Conservation (phyloP, 2,329 filamentous ascomycete species). For the Fusarium sp. region DNA sequence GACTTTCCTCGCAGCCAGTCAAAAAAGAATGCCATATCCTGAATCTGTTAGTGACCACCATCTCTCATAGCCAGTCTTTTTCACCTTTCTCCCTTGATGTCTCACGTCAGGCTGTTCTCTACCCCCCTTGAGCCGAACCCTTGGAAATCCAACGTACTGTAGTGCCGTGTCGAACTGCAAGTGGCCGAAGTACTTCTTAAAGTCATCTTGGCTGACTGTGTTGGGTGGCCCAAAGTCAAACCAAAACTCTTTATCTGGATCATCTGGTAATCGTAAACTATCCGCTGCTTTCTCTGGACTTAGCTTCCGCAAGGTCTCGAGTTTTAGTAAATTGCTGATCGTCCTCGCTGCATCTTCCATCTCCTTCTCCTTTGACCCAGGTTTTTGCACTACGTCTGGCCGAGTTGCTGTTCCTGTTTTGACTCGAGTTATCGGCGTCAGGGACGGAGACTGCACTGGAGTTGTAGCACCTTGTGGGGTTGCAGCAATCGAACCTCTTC, state of each 20-base stretch:
- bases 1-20: neutral
- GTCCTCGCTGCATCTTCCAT: neutral
- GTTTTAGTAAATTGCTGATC: neutral
- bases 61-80: too few relatives aligned
- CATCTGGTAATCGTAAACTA: neutral
- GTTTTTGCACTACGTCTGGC: fast-evolving
- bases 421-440: neutral
- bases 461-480: neutral
- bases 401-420: neutral
- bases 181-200: constrained; percentile 4
- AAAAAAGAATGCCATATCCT: constrained; percentile 19
- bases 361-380: neutral
- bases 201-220: neutral
- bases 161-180: constrained; percentile 4
- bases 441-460: neutral
- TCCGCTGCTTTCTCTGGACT: neutral
- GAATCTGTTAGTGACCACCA: too few relatives aligned
- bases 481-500: neutral
- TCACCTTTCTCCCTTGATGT: neutral
- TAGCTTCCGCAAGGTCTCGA: neutral
- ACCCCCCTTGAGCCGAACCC: neutral
- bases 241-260: neutral
- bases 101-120: neutral
- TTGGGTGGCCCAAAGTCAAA: neutral
- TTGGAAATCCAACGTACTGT: constrained; percentile 16